Percentiles rank a stretch among this genome's conserved stretches.
Conservation (phyloP, 352 stramenopile genomes). For the Pythium myriotylum region DNA sequence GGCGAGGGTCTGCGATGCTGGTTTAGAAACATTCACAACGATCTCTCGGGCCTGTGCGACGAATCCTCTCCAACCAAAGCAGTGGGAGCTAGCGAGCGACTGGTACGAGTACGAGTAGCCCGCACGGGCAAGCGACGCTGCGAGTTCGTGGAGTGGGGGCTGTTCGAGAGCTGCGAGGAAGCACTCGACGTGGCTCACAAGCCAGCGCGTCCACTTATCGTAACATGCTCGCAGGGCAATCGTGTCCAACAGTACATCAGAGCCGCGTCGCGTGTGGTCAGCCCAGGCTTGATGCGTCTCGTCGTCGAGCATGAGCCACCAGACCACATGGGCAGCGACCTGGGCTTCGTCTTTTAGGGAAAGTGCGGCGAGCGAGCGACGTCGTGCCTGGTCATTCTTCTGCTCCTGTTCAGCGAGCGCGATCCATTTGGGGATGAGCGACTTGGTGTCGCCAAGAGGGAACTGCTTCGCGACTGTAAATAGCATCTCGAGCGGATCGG, state of each 20-base stretch:
- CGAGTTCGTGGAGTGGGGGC: constrained; percentile 5
- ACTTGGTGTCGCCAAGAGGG: background rate
- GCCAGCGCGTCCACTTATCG: constrained; percentile 5
- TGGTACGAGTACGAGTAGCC: too few species aligned
- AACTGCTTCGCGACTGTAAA: constrained; percentile 4
- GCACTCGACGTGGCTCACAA: constrained; percentile 16
- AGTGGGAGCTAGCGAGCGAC: background rate
- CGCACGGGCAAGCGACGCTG: background rate
- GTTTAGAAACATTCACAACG: background rate
- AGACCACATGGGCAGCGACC: constrained; percentile 10
- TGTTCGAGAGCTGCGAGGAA: constrained; percentile 10
- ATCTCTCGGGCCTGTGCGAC: constrained; percentile 13
- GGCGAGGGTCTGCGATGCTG: background rate
- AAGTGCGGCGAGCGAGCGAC: background rate
- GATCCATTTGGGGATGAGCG: constrained; percentile 6
- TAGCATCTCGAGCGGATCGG: constrained; percentile 1
- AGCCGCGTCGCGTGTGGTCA: constrained; percentile 3
- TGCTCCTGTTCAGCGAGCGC: background rate
- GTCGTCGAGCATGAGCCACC: constrained; percentile 11
- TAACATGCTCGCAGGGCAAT: background rate
- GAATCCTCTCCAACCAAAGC: constrained; percentile 14
- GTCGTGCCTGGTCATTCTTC: background rate
- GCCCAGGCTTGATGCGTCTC: constrained; percentile 1
- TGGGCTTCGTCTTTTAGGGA: background rate
- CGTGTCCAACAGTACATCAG: constrained; percentile 2